These are phyloP conservation scores for Biscogniauxia marginata DNA, from an alignment of 2,329 filamentous ascomycete species.

Conservation along the genomic window DNA sequence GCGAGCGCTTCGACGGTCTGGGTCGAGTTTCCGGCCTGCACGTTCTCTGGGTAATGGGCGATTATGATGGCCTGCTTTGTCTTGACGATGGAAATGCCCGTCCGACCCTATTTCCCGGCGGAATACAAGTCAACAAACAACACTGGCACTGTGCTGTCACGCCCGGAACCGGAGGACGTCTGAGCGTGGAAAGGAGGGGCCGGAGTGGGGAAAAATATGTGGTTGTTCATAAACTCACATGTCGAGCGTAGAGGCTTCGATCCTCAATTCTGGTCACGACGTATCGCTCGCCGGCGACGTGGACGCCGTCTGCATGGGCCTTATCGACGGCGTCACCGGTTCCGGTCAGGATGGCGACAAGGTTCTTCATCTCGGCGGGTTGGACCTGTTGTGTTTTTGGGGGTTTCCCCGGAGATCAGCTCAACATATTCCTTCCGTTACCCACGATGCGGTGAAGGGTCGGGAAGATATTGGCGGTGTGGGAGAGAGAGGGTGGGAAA, in stretches of 20 bases:
- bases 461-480: background rate
- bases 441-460: background rate
- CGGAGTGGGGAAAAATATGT: background rate
- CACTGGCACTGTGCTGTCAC: background rate
- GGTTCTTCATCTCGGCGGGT: constrained; percentile 58
- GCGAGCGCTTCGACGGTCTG: constrained; percentile 79
- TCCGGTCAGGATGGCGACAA: constrained; percentile 52
- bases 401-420: constrained; percentile 1
- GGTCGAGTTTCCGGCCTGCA: constrained; percentile 73
- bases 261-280: constrained; percentile 75
- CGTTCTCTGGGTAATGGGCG: constrained; percentile 75
- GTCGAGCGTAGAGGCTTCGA: constrained; percentile 79
- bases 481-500: constrained; percentile 3
- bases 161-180: background rate
- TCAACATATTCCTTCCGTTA: background rate
- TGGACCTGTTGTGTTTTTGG: constrained; percentile 46
- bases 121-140: background rate
- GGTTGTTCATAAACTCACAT: constrained; percentile 54
- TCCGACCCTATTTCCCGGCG: constrained; percentile 57
- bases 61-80: constrained; percentile 86
- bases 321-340: constrained; percentile 55
- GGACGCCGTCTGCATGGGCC: constrained; percentile 70
- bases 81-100: constrained; percentile 80
- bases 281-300: constrained; percentile 75
- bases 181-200: background rate